Base-by-base conservation (phyloP, 139 green algal species). In the Gonium pectorale region DNA sequence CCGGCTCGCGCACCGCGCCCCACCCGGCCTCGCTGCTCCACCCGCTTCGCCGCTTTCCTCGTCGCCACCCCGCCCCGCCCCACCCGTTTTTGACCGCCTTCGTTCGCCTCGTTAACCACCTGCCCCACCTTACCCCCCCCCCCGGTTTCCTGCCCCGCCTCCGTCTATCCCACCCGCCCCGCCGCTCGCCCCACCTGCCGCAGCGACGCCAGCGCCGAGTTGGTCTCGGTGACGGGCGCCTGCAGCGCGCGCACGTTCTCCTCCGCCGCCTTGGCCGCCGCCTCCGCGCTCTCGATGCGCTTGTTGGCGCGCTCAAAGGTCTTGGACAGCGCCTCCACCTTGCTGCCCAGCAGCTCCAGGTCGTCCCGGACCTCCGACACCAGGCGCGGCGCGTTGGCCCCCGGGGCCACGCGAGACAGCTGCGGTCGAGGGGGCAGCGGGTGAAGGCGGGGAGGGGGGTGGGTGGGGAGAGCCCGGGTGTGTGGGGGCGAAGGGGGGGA, bases 231-330 rank as follows among this genome's bases (percentile, higher is more conserved):
- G 6, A 83, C 40, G 2, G 77, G 77, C 19, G 21, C 77, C 62
- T 73, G 62, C 41, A 83, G 62, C 77, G 5, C 31, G 8, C 77
- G 60, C 6, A 59, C 60, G 6, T 43, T 15, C 54, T 83, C 77
- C 19, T 83, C 77, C 54, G 62, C 77, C 43, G 43, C 77, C 43
- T 33, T 31, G 0, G 60, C 62, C n/a, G 21, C n/a, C 21, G 62
- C 62, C 77, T 83, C 77, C 29, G 41, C 62, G 13, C 35, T 21
- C 5, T 83, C 77, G 13, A 63, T 37, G 24, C 62, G 31, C 77
- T 64, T 83, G 29, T 13, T 41, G 7, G 62, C 43, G 19, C 62
- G n/a, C 43, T 83, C 77, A 43, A 73, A 9, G 2, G 1, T 51
- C 77, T 73, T 73, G 62, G 21, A 31, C 56, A 82, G 59, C 6